phyloP scores from a whole-genome alignment of 225 moss, liverwort and hornwort species.

The Polytrichum formosum region DNA sequence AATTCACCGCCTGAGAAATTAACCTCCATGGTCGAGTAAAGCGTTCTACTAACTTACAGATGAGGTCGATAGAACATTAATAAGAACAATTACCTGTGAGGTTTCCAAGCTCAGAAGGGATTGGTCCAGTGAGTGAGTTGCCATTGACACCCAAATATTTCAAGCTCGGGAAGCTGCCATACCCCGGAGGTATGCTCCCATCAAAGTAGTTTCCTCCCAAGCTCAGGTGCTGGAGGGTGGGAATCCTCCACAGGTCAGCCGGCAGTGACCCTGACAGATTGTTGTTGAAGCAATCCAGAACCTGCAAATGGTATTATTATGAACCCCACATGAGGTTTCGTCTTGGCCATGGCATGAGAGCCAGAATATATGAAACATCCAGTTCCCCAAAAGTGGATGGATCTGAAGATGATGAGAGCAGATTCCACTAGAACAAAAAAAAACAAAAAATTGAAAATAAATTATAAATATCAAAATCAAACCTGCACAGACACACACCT shows the following conservation, averaged over 20 bases:
- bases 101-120: constrained; percentile 79
- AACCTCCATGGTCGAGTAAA: too few species aligned
- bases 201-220: constrained; percentile 77
- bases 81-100: constrained; percentile 43
- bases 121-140: constrained; percentile 68
- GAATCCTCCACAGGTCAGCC: constrained; percentile 47
- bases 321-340: constrained; percentile 1
- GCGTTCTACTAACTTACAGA: too few species aligned
- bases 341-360: too few species aligned
- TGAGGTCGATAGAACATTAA: not conserved
- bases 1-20: too few species aligned
- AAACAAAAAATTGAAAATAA: too few species aligned
- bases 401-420: too few species aligned
- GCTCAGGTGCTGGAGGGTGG: constrained; percentile 60
- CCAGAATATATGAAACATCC: too few species aligned
- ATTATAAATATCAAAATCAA: too few species aligned
- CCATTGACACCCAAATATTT: constrained; percentile 70
- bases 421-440: too few species aligned
- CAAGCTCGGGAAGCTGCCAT: constrained; percentile 68
- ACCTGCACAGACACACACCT: constrained; percentile 17
- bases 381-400: too few species aligned
- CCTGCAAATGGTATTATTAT: constrained; percentile 20
- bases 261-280: constrained; percentile 68
- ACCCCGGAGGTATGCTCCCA: constrained; percentile 66
- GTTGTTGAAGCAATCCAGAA: constrained; percentile 89